These are phyloP conservation scores for Fusarium piperis DNA, from an alignment of 2,329 filamentous ascomycete species.

Conservation along the genomic window DNA sequence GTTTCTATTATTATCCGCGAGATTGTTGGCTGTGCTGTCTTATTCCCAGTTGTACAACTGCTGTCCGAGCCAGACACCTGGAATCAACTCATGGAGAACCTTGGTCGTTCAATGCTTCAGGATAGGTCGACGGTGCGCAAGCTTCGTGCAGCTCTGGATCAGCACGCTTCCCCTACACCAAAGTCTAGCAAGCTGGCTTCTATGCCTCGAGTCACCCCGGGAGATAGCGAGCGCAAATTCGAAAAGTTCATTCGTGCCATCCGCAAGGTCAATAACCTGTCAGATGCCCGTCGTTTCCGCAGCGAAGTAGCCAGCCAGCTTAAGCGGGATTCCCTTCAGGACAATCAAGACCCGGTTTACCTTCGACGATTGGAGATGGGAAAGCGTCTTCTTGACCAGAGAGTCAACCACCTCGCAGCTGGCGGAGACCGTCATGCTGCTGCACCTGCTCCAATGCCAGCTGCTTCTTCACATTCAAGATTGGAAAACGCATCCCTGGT, in stretches of 20 bases:
- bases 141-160: slow-evolving; percentile 88
- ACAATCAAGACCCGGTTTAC: slow-evolving; percentile 86
- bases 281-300: slow-evolving; percentile 90
- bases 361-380: slow-evolving; percentile 90
- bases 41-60: slow-evolving; percentile 81
- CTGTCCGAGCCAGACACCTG: slow-evolving; percentile 94
- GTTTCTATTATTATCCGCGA: slow-evolving; percentile 86
- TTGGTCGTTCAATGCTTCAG: slow-evolving; percentile 86
- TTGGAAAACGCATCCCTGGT: slow-evolving; percentile 80
- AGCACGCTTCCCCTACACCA: slow-evolving; percentile 87
- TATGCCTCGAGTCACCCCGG: slow-evolving; percentile 81
- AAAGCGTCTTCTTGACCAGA: slow-evolving; percentile 88
- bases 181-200: slow-evolving; percentile 70
- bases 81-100: slow-evolving; percentile 96
- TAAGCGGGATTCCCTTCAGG: slow-evolving; percentile 81
- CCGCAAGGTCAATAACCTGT: slow-evolving; percentile 87
- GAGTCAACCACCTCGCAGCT: slow-evolving; percentile 81
- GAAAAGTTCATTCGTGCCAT: slow-evolving; percentile 94
- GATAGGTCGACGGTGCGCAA: slow-evolving; percentile 95
- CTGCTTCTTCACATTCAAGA: slow-evolving; percentile 60
- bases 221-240: slow-evolving; percentile 91
- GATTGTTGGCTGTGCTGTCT: slow-evolving; percentile 90
- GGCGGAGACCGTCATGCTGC: slow-evolving; percentile 62
- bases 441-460: slow-evolving; percentile 34
- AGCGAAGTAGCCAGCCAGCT: slow-evolving; percentile 93